Percentiles rank a stretch among this genome's conserved stretches.
phyloP scores from a whole-genome alignment of 345 rosid genomes.

The Gynandropsis gynandra region DNA sequence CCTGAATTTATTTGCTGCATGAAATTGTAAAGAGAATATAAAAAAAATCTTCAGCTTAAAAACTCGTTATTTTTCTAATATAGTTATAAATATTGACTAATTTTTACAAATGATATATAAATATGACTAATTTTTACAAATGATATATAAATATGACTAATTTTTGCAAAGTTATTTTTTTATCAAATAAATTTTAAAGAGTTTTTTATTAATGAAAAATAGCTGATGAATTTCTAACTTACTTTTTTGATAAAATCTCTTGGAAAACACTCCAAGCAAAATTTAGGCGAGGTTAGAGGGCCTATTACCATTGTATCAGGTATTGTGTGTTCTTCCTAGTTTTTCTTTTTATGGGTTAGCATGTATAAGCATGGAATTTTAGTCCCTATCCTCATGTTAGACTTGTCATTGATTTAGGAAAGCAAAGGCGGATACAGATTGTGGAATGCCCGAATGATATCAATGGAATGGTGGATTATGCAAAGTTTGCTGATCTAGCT shows the following conservation, averaged over 20 bases:
- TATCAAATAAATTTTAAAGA: no score
- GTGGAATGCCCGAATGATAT: conserved; percentile 98
- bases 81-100: no score
- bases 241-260: conserved; percentile 72
- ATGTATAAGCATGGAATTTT: conserved; percentile 13
- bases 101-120: no score
- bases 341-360: not conserved
- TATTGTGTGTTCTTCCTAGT: conserved; percentile 21
- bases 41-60: no score
- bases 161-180: no score
- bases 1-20: no score
- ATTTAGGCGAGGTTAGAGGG: conserved; percentile 79
- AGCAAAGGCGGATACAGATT: conserved; percentile 67
- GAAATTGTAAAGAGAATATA: no score
- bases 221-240: no score
- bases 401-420: conserved; percentile 42
- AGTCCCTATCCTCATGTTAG: conserved; percentile 16
- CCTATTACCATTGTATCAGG: conserved; percentile 87
- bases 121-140: no score
- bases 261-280: conserved; percentile 68
- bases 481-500: conserved; percentile 92
- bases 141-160: no score
- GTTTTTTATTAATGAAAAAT: conserved; percentile 12
- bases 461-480: conserved; percentile 93
- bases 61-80: no score